Base-by-base conservation (phyloP, 768 basidiomycete species). In the Tricholoma flavovirens region DNA sequence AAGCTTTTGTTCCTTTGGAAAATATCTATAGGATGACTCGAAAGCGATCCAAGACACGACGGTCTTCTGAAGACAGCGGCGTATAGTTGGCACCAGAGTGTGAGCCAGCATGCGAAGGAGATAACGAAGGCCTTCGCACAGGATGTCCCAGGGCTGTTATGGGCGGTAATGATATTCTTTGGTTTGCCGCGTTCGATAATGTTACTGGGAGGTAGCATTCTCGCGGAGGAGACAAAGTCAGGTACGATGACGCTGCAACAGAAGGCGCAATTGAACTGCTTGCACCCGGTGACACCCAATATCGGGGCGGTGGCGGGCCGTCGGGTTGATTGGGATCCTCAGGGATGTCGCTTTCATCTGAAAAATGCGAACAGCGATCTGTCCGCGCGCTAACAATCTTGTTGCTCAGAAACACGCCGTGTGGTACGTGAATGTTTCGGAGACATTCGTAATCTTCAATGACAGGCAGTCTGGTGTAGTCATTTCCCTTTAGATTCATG, bases 371-470 rank as follows among this genome's bases (percentile, higher is more conserved):
- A 59, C 70, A 72, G 4, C 76, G 73, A 60, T 81, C 79, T 29
- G 69, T 65, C 54, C 73, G 69, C 21, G 70, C 59, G 60, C 70
- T 71, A 24, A 75, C 66, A 32, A 79, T 69, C 70, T 88, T 88
- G 64, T 83, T 86, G 58, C 86, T 88, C 42, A 81, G 74, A 65
- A 87, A 90, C n/a, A 90, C 72, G 3, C 86, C 85, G 55, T 79
- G 79, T 4, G 88, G 88, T 26, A 88, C 82, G 17, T 77, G 78
- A 55, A 92, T 75, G 57, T 72, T 76, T 55, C 84, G 82, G 56
- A 92, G 79, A 65, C 88, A 86, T 32, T 88, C 82, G 60, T 89
- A 90, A 63, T 82, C 78, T 57, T 90, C 87, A 50, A 90, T 76
- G 29, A 87, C 81, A 15, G 90, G 89, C 24, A 92, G 76, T 33